These are phyloP conservation scores for Chlamydomonas sp. DNA, from an alignment of 139 green algal species.

Conservation along the genomic window DNA sequence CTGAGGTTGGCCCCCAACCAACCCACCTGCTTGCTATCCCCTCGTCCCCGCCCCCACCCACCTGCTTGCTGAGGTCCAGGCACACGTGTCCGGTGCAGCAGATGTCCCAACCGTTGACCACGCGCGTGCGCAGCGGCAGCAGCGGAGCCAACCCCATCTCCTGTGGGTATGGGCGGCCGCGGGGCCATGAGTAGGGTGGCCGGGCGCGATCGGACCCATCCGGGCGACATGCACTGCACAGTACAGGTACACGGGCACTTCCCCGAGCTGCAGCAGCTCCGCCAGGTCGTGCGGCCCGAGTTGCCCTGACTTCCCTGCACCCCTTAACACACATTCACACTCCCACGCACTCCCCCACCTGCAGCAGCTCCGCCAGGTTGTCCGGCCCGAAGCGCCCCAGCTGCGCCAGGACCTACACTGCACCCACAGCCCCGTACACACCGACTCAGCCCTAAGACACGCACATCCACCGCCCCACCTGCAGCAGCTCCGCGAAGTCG, in stretches of 20 bases:
- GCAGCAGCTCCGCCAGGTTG: conserved; percentile 31
- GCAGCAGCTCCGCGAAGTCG: conserved; percentile 20
- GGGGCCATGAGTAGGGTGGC: not conserved
- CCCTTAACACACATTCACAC: not conserved
- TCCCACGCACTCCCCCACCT: not conserved
- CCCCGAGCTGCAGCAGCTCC: too few relatives aligned
- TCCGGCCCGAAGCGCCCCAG: conserved; percentile 11
- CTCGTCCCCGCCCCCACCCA: not conserved
- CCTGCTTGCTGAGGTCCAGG: conserved; percentile 25
- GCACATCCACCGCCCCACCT: too few relatives aligned
- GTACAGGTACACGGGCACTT: too few relatives aligned
- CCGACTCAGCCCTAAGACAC: too few relatives aligned
- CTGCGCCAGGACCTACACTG: not conserved
- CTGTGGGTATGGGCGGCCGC: not conserved
- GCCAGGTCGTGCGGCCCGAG: not conserved
- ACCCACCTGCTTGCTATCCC: not conserved
- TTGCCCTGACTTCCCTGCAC: not conserved
- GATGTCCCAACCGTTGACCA: conserved; percentile 30
- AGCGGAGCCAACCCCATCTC: conserved; percentile 26
- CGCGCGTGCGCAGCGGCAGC: conserved; percentile 27
- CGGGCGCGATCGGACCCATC: too few relatives aligned
- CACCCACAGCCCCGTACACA: too few relatives aligned
- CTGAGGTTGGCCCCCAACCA: too few relatives aligned
- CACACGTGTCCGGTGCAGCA: conserved; percentile 22
- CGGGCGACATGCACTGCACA: too few relatives aligned